A percentile compares a stretch with the other conserved stretches of the same genome.
These are phyloP conservation scores for Castanospermum australe DNA, from an alignment of 306 rosid species.

Conservation along the genomic window DNA sequence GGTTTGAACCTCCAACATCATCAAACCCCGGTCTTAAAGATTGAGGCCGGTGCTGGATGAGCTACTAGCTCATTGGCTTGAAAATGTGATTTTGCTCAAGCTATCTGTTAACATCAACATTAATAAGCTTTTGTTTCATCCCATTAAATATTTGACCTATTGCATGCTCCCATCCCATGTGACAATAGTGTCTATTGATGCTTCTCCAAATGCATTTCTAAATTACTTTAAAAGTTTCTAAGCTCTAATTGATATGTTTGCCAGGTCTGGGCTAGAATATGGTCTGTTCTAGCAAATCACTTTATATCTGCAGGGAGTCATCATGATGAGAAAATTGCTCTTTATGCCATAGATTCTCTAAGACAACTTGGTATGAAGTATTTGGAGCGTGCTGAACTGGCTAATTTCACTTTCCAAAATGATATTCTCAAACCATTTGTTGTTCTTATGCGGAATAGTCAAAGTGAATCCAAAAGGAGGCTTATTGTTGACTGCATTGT, in stretches of 20 bases:
- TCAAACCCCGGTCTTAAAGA: too few species aligned
- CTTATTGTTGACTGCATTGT: conserved; percentile 98
- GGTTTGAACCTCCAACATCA: too few species aligned
- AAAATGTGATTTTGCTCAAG: conserved; percentile 19
- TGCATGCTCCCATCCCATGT: not conserved
- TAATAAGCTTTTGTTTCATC: not conserved
- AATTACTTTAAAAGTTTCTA: conserved; percentile 10
- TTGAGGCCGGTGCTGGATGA: too few species aligned
- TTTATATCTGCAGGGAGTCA: conserved; percentile 98
- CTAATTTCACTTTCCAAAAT: conserved; percentile 96
- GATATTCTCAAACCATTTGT: conserved; percentile 99
- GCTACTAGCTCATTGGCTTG: too few species aligned
- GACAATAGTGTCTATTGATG: conserved; percentile 8
- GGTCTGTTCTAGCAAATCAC: conserved; percentile 96
- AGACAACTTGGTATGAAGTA: conserved; percentile 98
- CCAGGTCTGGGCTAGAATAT: conserved; percentile 99
- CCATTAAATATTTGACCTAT: not conserved
- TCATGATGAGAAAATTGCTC: conserved; percentile 90
- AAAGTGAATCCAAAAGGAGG: conserved; percentile 86
- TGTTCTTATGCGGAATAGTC: conserved; percentile 98
- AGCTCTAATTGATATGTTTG: conserved; percentile 32
- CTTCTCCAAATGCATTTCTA: conserved; percentile 8
- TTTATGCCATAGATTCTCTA: conserved; percentile 97
- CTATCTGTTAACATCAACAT: not conserved
- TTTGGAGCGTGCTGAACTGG: conserved; percentile 94